Conservation (phyloP, 441 rosid species). For the Croton laevigatus region DNA sequence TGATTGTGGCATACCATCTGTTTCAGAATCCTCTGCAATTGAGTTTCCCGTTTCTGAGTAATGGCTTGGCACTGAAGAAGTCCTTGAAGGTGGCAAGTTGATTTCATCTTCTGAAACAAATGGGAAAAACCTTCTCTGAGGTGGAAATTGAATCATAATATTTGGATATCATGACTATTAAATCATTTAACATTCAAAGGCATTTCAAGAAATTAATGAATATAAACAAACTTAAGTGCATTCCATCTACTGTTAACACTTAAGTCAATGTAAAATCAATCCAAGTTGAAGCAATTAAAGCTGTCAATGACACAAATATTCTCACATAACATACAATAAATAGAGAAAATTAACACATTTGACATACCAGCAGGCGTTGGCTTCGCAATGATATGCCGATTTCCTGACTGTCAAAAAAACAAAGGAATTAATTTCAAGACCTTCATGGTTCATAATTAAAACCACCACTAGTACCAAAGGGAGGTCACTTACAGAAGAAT, state of each 20-base stretch:
- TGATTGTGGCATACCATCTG: constrained; percentile 40
- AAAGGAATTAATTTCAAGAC: constrained; percentile 8
- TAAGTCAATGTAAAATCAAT: background rate
- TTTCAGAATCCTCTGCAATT: constrained; percentile 36
- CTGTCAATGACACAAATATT: background rate
- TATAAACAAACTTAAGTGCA: background rate
- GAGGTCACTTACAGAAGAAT: constrained; percentile 38
- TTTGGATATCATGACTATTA: background rate
- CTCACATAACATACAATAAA: background rate
- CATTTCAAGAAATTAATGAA: background rate
- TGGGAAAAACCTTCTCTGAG: background rate
- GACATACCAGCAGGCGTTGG: constrained; percentile 61
- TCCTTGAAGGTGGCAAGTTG: constrained; percentile 37
- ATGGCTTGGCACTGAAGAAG: constrained; percentile 46
- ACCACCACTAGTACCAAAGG: background rate
- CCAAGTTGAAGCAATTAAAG: background rate
- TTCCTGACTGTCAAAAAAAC: constrained; percentile 49
- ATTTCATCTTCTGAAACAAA: constrained; percentile 54
- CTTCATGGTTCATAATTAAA: background rate
- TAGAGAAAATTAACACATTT: background rate
- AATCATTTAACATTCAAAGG: background rate
- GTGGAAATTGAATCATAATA: constrained; percentile 2
- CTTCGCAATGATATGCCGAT: constrained; percentile 57
- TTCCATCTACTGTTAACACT: background rate
- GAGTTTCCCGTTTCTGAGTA: constrained; percentile 51